A percentile compares a stretch with the other conserved stretches of the same genome.
Evolutionary conservation across 2,329 filamentous ascomycete species (phyloP).

Genomic region (Paecilomyces niveus): DNA sequence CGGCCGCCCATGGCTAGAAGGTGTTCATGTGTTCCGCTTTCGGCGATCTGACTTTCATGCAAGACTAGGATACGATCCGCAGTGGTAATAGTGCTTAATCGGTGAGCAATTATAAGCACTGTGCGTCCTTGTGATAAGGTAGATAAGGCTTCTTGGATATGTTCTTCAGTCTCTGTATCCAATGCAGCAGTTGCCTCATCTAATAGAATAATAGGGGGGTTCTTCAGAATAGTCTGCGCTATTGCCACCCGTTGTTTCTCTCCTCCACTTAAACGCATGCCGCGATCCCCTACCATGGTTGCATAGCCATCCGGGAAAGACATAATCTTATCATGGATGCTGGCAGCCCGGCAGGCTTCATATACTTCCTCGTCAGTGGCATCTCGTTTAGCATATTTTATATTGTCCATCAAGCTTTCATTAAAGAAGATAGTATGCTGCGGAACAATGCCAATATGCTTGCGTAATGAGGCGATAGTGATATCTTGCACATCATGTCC

Average conservation of each 20-base stretch:
- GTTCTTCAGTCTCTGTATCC: slow-evolving; percentile 86
- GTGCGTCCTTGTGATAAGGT: slow-evolving; percentile 79
- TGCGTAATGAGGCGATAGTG: slow-evolving; percentile 87
- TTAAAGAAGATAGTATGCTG: slow-evolving; percentile 96
- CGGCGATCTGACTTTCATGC: slow-evolving; percentile 66
- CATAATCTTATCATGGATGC: slow-evolving; percentile 88
- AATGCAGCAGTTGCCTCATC: slow-evolving; percentile 90
- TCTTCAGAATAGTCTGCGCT: slow-evolving; percentile 84
- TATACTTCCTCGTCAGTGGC: slow-evolving; percentile 77
- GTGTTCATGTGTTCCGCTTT: slow-evolving; percentile 72
- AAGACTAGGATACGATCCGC: slow-evolving; percentile 80
- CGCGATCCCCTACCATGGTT: slow-evolving; percentile 86
- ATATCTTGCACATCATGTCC: slow-evolving; percentile 75
- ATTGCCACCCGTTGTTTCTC: slow-evolving; percentile 94
- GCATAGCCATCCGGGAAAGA: slow-evolving; percentile 81
- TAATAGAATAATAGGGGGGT: slow-evolving; percentile 83
- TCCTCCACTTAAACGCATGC: slow-evolving; percentile 77
- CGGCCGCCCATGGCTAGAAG: slow-evolving; percentile 63
- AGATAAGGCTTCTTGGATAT: slow-evolving; percentile 80
- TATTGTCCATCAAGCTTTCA: slow-evolving; percentile 89
- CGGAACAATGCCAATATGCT: slow-evolving; percentile 89
- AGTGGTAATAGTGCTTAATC: slow-evolving; percentile 76
- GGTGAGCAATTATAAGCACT: slow-evolving; percentile 89
- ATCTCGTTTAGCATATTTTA: slow-evolving; percentile 76
- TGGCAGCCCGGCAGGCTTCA: slow-evolving; percentile 74